Evolutionary conservation across 129 eudicot genomes (phyloP), one percentile per base, ranked within the genome.

Genomic region (Oenanthe sinensis): DNA sequence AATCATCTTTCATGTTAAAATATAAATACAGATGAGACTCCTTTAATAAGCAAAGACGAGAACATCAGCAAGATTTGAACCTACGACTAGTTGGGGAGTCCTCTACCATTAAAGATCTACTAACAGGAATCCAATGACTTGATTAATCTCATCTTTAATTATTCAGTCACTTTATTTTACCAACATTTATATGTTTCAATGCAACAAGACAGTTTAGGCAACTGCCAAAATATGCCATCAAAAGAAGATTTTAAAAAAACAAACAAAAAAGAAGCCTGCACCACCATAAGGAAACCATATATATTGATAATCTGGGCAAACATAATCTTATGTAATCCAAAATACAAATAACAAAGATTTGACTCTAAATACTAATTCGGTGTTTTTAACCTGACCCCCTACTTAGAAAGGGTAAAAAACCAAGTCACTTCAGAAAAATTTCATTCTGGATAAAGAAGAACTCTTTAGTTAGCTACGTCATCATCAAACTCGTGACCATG

Each of bases 401-500:
- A 36, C 69, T 54, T 52, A 0, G 30, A 28, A 52, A 15, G 22
- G 63, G 65, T 13, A 9, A 40, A 22, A 22, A 60, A 62, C 62
- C 42, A 12, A 77, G 54, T 22, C 71, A 55, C 28, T 77, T 8
- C 16, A 77, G 11, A 37, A 9, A 43, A 16, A 6, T 17, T 50
- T 16, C 9, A 50, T 33, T 33, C 5, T 12, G 33, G 50, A 40
- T 37, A 37, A 36, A 22, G 5, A 40, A 54, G 5, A 40, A 54
- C 8, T 42, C 13, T 58, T 55, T 44, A 47, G 16, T 73, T 73
- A 46, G 39, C 73, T 49, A 46, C 75, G 0, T 82, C 88, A 80
- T 87, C 85, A 5, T 87, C 94, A 71, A 90, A 86, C 84, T 90
- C 96, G 22, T 86, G 84, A 84, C 86, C 84, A 78, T 90, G 90